Evolutionary conservation across 2,329 filamentous ascomycete species (phyloP).

Genomic region (Sporothrix pallida): DNA sequence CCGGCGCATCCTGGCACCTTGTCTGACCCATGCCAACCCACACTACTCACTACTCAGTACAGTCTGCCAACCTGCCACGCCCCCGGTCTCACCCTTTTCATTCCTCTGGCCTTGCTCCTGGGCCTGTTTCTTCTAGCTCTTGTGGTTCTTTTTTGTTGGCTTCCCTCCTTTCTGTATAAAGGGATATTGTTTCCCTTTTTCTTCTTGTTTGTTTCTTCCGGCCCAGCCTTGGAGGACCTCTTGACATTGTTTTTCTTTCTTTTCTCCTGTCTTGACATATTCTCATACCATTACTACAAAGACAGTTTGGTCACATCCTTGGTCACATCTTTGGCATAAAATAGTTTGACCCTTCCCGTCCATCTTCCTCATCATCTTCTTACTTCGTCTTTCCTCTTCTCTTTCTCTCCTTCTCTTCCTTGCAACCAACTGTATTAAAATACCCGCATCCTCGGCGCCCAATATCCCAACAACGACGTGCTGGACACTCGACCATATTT

Average conservation of each 20-base stretch:
- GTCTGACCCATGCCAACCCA: neutral
- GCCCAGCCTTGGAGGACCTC: neutral
- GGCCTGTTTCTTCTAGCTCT: neutral
- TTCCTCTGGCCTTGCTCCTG: neutral
- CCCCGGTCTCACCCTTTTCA: conserved; percentile 9
- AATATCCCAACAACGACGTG: conserved; percentile 9
- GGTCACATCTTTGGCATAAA: neutral
- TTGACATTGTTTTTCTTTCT: neutral
- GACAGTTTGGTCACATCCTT: neutral
- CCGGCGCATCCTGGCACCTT: conserved; percentile 24
- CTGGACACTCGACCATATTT: conserved; percentile 7
- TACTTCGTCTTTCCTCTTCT: conserved; percentile 7
- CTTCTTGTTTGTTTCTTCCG: conserved; percentile 17
- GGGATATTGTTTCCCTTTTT: conserved; percentile 14
- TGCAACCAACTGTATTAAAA: neutral
- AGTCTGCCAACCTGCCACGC: conserved; percentile 22
- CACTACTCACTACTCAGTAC: conserved; percentile 6
- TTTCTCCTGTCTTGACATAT: neutral
- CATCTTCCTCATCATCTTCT: neutral
- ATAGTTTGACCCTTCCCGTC: neutral
- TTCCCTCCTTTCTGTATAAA: conserved; percentile 21
- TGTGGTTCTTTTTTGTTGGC: neutral
- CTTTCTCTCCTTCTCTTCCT: neutral
- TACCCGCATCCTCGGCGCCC: neutral
- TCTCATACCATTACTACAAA: neutral